Evolutionary conservation across 495 filamentous ascomycete genomes (phyloP).

Genomic region (Lentithecium fluviatile): DNA sequence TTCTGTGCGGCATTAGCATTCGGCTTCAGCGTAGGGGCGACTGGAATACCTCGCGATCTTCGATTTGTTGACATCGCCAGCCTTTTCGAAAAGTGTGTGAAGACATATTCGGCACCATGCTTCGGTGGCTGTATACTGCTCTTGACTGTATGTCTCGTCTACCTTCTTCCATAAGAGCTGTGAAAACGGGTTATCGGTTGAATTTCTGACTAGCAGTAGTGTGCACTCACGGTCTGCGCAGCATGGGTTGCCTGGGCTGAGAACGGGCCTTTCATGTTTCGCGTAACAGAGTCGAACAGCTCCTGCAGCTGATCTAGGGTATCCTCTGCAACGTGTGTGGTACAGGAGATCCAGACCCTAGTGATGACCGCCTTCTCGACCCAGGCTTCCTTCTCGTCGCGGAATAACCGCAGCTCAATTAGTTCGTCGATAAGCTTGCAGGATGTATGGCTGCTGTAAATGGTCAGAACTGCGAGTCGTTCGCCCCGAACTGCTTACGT

Average conservation of each 20-base stretch:
- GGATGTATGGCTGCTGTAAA: slow-evolving; percentile 45
- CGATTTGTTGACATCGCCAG: slow-evolving; percentile 60
- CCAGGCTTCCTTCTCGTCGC: slow-evolving; percentile 52
- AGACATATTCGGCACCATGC: slow-evolving; percentile 72
- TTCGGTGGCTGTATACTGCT: slow-evolving; percentile 56
- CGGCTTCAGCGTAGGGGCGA: not conserved
- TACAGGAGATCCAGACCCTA: slow-evolving; percentile 58
- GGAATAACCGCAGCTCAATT: slow-evolving; percentile 49
- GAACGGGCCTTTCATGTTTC: slow-evolving; percentile 43
- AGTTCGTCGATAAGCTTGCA: slow-evolving; percentile 61
- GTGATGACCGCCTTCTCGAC: slow-evolving; percentile 64
- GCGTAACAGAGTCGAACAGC: slow-evolving; percentile 45
- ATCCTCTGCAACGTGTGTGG: slow-evolving; percentile 33
- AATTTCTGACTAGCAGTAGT: not conserved
- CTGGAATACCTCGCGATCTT: slow-evolving; percentile 65
- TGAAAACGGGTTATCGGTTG: not conserved
- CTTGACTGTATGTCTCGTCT: slow-evolving; percentile 55
- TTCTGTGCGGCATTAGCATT: slow-evolving; percentile 52
- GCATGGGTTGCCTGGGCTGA: slow-evolving; percentile 62
- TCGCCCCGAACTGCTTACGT: slow-evolving; percentile 20
- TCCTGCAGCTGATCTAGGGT: slow-evolving; percentile 40
- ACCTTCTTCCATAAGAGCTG: slow-evolving; percentile 77
- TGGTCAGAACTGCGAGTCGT: slow-evolving; percentile 16
- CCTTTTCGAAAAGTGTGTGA: slow-evolving; percentile 62
- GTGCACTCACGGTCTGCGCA: slow-evolving; percentile 52